Conservation (phyloP, 2,329 filamentous ascomycete genomes). For the Venturia oleaginea region DNA sequence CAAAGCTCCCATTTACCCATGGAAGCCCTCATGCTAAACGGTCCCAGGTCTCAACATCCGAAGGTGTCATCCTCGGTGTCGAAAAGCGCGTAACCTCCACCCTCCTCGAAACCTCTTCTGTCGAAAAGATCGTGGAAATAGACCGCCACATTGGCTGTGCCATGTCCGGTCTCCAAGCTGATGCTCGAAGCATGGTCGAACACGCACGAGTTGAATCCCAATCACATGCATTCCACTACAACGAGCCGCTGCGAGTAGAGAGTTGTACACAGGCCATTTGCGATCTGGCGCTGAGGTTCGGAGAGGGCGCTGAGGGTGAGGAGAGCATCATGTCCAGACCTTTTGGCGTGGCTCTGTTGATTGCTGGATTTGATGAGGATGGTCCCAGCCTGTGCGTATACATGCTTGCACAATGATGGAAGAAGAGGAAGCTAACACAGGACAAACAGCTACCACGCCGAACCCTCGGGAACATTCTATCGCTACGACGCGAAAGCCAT, state of each 20-base stretch:
- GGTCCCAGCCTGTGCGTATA: slow-evolving; percentile 69
- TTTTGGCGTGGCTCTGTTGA: slow-evolving; percentile 92
- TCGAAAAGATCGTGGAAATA: slow-evolving; percentile 99
- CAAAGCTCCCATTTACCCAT: slow-evolving; percentile 20
- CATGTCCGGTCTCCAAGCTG: slow-evolving; percentile 96
- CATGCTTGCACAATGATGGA: not conserved
- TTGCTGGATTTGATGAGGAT: slow-evolving; percentile 95
- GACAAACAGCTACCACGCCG: slow-evolving; percentile 70
- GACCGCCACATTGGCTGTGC: slow-evolving; percentile 98
- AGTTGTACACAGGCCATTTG: slow-evolving; percentile 98
- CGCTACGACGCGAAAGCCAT: slow-evolving; percentile 99
- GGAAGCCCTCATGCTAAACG: slow-evolving; percentile 18
- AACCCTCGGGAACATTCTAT: slow-evolving; percentile 97
- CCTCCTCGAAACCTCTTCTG: slow-evolving; percentile 91
- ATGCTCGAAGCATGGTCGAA: slow-evolving; percentile 95
- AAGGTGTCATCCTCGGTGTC: slow-evolving; percentile 92
- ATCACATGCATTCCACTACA: slow-evolving; percentile 96
- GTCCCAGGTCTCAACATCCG: slow-evolving; percentile 69
- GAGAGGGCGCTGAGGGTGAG: slow-evolving; percentile 93
- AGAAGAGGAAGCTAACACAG: slow-evolving; percentile 1
- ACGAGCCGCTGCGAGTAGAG: slow-evolving; percentile 88
- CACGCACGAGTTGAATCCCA: slow-evolving; percentile 96
- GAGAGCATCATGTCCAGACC: slow-evolving; percentile 98
- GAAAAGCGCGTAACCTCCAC: slow-evolving; percentile 98
- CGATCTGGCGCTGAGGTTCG: slow-evolving; percentile 90